A percentile compares a stretch with the other conserved stretches of the same genome.
These are phyloP conservation scores for Termitomyces sp. DNA, from an alignment of 768 basidiomycete species.

Conservation along the genomic window DNA sequence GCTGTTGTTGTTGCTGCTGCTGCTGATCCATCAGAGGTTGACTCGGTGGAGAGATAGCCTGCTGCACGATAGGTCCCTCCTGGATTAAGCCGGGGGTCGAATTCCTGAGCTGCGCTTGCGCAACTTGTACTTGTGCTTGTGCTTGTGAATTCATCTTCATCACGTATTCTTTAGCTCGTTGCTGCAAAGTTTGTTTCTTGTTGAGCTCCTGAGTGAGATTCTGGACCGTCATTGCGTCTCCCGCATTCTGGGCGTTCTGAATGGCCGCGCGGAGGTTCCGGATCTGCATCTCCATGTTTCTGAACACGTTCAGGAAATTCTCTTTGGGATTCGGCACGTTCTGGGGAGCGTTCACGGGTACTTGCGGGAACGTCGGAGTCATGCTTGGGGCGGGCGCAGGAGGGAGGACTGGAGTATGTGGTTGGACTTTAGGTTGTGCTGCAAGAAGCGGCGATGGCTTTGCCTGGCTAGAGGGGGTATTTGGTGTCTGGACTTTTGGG, in stretches of 20 bases:
- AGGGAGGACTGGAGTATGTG: constrained; percentile 5
- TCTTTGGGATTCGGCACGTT: not conserved
- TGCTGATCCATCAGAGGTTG: constrained; percentile 20
- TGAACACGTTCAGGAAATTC: not conserved
- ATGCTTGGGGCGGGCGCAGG: not conserved
- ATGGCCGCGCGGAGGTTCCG: not conserved
- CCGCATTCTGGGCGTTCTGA: constrained; percentile 8
- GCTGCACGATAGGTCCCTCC: not conserved
- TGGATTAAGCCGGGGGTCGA: not conserved
- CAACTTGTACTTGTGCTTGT: constrained; percentile 6
- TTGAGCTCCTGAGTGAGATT: constrained; percentile 10
- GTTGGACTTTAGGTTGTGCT: constrained; percentile 14
- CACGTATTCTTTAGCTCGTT: constrained; percentile 6
- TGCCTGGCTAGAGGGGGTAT: constrained; percentile 19
- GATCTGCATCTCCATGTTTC: constrained; percentile 6
- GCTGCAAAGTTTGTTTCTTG: constrained; percentile 3
- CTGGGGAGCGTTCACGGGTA: not conserved
- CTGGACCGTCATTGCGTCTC: constrained; percentile 5
- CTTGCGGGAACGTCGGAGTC: not conserved
- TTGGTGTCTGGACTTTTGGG: constrained; percentile 17
- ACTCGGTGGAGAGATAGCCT: not conserved
- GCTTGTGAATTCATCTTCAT: not conserved
- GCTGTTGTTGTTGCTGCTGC: constrained; percentile 21
- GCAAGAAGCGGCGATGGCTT: constrained; percentile 17
- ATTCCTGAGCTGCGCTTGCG: constrained; percentile 5